Evolutionary conservation across 2,329 filamentous ascomycete genomes (phyloP), one percentile per base, ranked within the genome.

Genomic region (Trichoderma harzianum): DNA sequence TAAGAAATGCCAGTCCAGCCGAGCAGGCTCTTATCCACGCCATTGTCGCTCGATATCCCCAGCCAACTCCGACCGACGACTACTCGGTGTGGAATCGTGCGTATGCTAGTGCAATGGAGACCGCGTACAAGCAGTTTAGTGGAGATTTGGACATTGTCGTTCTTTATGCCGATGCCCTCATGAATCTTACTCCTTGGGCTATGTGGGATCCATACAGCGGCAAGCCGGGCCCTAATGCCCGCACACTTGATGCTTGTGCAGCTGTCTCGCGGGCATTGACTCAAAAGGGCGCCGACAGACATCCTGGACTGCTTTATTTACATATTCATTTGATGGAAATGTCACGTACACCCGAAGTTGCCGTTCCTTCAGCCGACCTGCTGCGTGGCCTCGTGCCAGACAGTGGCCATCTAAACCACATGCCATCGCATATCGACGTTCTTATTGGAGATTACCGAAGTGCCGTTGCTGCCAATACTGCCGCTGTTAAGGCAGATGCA

Each of bases 351-450:
- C 91, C 91, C 0, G 90, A 92, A 77, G 77, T 80, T 5, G 91
- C 89, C 0, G 76, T 92, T 5, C 80, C 85, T 0, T 83, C 85
- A 0, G 90, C 89, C 7, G 86, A 92, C 75, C 79, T 82, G n/a
- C 83, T 93, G 5, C 87, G 90, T 43, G 83, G 82, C 10, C 83
- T 92, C 2, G 86, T 90, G 0, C 90, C 90, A 0, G 90, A 92
- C 77, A 85, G 87, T 0, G 90, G 90, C 0, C 91, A 93, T 78
- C 80, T 92, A 2, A 65, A 58, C 18, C 69, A 66, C 14, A 84
- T 82, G 0, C 30, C 67, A 8, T 65, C 62, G 7, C 39, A 34
- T 34, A 47, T 65, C n/a, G 62, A 65, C 5, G 30, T 65, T 53
- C 32, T 68, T 14, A 26, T 68, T 43, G 53, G 53, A 16, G 65